phyloP scores from a whole-genome alignment of 805 yeast genomes.

The Millerozyma acaciae region DNA sequence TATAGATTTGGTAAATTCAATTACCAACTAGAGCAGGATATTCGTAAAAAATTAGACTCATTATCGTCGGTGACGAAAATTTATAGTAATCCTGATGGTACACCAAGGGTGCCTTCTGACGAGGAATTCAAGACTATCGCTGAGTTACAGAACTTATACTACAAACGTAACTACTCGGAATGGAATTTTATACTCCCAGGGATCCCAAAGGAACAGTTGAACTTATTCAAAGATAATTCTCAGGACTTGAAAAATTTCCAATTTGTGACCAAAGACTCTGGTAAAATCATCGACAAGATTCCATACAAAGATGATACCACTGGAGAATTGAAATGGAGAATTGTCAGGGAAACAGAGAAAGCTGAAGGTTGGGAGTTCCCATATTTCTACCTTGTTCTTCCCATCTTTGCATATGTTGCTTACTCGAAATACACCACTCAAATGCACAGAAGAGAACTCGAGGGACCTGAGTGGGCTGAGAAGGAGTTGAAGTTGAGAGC shows the following conservation, averaged over 20 bases:
- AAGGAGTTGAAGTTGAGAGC: conserved; percentile 75
- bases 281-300: conserved; percentile 73
- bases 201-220: conserved; percentile 51
- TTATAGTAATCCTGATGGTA: conserved; percentile 73
- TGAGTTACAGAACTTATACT: conserved; percentile 58
- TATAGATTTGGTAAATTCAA: conserved; percentile 40
- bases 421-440: conserved; percentile 45
- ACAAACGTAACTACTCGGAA: conserved; percentile 51
- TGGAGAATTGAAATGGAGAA: conserved; percentile 77
- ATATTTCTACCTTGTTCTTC: conserved; percentile 68
- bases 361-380: conserved; percentile 83
- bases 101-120: conserved; percentile 66
- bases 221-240: conserved; percentile 57
- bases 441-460: conserved; percentile 35
- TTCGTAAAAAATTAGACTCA: conserved; percentile 56
- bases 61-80: conserved; percentile 63
- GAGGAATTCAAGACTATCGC: conserved; percentile 70
- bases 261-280: conserved; percentile 44
- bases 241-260: conserved; percentile 56
- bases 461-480: conserved; percentile 73
- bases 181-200: conserved; percentile 45
- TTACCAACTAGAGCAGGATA: conserved; percentile 53
- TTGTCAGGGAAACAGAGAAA: conserved; percentile 67
- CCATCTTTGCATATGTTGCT: conserved; percentile 58
- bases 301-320: conserved; percentile 77